These are phyloP conservation scores for Metschnikowia henanensis DNA, from an alignment of 805 yeast genomes.

Conservation along the genomic window DNA sequence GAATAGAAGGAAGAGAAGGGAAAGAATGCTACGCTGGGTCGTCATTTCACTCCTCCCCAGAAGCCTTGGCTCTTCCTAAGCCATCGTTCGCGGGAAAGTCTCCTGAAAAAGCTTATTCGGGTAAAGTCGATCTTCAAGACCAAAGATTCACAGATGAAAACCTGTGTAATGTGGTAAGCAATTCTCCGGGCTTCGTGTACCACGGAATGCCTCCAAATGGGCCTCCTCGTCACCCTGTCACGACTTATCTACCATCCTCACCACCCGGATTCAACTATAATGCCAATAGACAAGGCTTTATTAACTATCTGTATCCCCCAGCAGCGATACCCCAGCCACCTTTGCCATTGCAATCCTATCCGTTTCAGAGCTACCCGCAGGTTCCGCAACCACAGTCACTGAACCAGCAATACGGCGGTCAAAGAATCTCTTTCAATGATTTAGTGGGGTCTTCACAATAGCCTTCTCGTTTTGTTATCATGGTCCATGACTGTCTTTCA, in stretches of 20 bases:
- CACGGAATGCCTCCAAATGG: conserved; percentile 23
- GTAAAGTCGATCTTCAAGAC: not conserved
- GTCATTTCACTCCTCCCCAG: conserved; percentile 56
- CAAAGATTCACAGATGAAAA: not conserved
- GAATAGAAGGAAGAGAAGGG: no score
- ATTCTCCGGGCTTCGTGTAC: conserved; percentile 19
- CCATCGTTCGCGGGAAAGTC: conserved; percentile 45
- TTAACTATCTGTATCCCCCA: conserved; percentile 30
- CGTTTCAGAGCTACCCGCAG: conserved; percentile 16
- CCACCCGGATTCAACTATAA: conserved; percentile 35
- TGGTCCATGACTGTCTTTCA: not conserved
- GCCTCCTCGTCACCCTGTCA: conserved; percentile 32
- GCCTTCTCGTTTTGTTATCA: not conserved
- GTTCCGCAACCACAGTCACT: conserved; percentile 14
- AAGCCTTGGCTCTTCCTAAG: conserved; percentile 54
- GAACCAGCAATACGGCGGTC: conserved; percentile 25
- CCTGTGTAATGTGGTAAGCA: conserved; percentile 8
- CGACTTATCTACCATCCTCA: conserved; percentile 26
- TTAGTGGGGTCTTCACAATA: conserved; percentile 30
- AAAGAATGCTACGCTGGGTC: conserved; percentile 52
- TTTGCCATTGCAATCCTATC: conserved; percentile 16
- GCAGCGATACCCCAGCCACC: conserved; percentile 19
- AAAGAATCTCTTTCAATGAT: conserved; percentile 41
- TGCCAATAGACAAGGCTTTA: conserved; percentile 32
- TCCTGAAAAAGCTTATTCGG: conserved; percentile 15